Evolutionary conservation across 1,284 basidiomycete genomes (phyloP).

Genomic region (Pisolithus thermaeus): DNA sequence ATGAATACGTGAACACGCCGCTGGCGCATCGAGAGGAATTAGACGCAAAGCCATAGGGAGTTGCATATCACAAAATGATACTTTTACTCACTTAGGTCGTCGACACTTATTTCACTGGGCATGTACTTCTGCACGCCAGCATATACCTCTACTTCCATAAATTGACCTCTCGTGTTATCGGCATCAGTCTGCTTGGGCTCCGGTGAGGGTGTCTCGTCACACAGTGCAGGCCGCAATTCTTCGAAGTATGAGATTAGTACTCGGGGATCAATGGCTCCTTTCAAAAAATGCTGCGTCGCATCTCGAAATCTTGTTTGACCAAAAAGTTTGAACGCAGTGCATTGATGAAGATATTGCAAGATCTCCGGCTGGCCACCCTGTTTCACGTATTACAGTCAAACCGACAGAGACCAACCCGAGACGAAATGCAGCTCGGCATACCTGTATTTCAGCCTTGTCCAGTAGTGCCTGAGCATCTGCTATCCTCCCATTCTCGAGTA

Average conservation of each 20-base stretch:
- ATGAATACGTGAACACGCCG: neutral
- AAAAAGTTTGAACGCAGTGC: conserved; percentile 70
- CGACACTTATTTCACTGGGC: conserved; percentile 55
- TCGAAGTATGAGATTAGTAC: conserved; percentile 73
- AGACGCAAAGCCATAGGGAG: conserved; percentile 19
- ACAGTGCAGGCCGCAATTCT: conserved; percentile 56
- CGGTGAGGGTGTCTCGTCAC: conserved; percentile 25
- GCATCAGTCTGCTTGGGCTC: neutral
- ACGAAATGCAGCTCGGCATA: neutral
- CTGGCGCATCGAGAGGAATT: neutral
- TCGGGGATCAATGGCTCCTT: conserved; percentile 70
- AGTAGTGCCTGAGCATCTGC: conserved; percentile 61
- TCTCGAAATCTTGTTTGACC: conserved; percentile 70
- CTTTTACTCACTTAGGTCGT: conserved; percentile 68
- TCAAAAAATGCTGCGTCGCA: conserved; percentile 67
- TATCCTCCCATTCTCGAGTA: conserved; percentile 60
- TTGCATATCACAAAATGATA: conserved; percentile 7
- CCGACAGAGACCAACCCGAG: neutral
- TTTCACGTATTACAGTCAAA: neutral
- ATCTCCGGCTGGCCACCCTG: conserved; percentile 48
- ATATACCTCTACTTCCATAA: conserved; percentile 56
- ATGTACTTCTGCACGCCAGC: conserved; percentile 63
- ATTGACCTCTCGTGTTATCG: conserved; percentile 40
- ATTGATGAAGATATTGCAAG: conserved; percentile 69
- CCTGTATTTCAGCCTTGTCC: conserved; percentile 30